Evolutionary conservation across 441 rosid genomes (phyloP).

Genomic region (Pelargonium australe): DNA sequence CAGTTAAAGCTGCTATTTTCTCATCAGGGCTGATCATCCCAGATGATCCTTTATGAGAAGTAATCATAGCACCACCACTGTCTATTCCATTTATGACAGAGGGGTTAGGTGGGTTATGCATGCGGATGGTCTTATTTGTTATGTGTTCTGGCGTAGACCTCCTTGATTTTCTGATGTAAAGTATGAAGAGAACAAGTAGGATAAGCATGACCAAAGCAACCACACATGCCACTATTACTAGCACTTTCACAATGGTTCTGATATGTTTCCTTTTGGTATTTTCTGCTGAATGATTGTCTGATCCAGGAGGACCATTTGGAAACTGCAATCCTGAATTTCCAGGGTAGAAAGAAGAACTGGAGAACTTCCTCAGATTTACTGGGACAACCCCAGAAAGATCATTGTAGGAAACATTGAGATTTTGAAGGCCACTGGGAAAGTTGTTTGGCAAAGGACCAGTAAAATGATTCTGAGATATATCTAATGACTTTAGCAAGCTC

Average conservation of each 20-base stretch:
- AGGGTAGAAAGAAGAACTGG: constrained; percentile 68
- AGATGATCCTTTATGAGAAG: constrained; percentile 76
- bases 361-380: constrained; percentile 67
- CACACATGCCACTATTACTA: constrained; percentile 65
- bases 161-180: constrained; percentile 55
- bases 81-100: constrained; percentile 43
- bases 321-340: constrained; percentile 61
- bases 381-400: constrained; percentile 90
- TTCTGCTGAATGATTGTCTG: constrained; percentile 33
- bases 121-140: constrained; percentile 39
- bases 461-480: constrained; percentile 73
- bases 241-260: constrained; percentile 51
- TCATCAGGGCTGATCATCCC: constrained; percentile 75
- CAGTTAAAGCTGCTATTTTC: constrained; percentile 55
- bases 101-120: constrained; percentile 41
- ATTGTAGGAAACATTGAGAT: constrained; percentile 75
- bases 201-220: constrained; percentile 61
- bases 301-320: constrained; percentile 54
- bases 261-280: constrained; percentile 44
- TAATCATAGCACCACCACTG: constrained; percentile 54
- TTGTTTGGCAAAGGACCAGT: constrained; percentile 74
- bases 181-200: constrained; percentile 64
- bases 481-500: constrained; percentile 57
- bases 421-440: constrained; percentile 47
- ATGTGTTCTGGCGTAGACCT: constrained; percentile 38